phyloP scores from a whole-genome alignment of 257 asterid genomes.

The Nyctanthes arbortristis region DNA sequence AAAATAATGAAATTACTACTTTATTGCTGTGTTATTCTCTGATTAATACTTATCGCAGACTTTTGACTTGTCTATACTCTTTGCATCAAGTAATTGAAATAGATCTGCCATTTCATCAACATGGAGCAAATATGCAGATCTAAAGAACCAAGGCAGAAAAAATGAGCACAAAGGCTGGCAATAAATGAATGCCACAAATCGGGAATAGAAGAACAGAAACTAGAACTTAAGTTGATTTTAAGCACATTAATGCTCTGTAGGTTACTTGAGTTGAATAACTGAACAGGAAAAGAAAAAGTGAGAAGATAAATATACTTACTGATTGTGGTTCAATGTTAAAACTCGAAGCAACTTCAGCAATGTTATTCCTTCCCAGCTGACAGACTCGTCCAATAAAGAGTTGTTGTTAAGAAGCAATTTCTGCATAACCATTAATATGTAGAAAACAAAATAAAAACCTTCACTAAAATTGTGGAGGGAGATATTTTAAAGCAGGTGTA shows the following conservation, averaged over 20 bases:
- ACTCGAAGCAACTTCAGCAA: slow-evolving; percentile 58
- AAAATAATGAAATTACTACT: no score
- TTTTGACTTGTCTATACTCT: not conserved
- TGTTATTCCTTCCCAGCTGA: slow-evolving; percentile 77
- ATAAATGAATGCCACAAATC: slow-evolving; percentile 5
- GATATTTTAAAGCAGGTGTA: slow-evolving; percentile 12
- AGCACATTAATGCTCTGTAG: not conserved
- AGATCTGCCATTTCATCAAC: not conserved
- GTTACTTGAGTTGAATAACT: slow-evolving; percentile 1
- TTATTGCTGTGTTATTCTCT: not conserved
- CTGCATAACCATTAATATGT: slow-evolving; percentile 39
- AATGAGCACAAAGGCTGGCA: not conserved
- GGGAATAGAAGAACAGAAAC: not conserved
- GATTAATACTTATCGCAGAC: not conserved
- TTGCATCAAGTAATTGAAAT: not conserved
- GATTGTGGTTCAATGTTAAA: slow-evolving; percentile 65
- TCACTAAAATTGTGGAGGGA: slow-evolving; percentile 13
- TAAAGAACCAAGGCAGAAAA: not conserved
- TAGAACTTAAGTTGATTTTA: slow-evolving; percentile 11
- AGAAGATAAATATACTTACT: slow-evolving; percentile 41
- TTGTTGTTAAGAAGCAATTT: slow-evolving; percentile 66
- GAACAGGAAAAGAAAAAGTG: slow-evolving; percentile 11
- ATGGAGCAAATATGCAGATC: not conserved
- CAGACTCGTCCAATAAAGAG: slow-evolving; percentile 47
- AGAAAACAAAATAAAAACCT: slow-evolving; percentile 16